Conservation (phyloP, 2,329 filamentous ascomycete genomes). For the Boeremia exigua region DNA sequence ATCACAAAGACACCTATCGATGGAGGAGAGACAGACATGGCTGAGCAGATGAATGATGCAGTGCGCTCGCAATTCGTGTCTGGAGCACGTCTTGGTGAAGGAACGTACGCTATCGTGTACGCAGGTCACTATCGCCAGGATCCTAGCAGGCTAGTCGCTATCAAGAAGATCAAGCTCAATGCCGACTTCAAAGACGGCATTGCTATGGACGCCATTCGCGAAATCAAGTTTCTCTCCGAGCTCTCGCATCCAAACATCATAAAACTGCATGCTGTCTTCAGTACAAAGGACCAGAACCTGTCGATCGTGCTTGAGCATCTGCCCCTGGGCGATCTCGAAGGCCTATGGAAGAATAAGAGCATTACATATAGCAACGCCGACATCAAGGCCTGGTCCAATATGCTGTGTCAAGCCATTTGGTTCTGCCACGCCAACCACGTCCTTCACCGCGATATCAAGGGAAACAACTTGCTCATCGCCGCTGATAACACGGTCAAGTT, state of each 20-base stretch:
- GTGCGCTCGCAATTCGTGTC: conserved; percentile 86
- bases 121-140: conserved; percentile 79
- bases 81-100: conserved; percentile 90
- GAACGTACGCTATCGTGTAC: conserved; percentile 96
- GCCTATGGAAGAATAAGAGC: conserved; percentile 78
- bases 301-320: conserved; percentile 95
- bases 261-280: conserved; percentile 88
- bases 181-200: conserved; percentile 90
- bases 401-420: conserved; percentile 91
- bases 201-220: conserved; percentile 91
- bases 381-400: conserved; percentile 98
- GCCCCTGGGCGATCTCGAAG: conserved; percentile 91
- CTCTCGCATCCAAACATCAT: conserved; percentile 96
- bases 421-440: conserved; percentile 97
- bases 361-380: conserved; percentile 86
- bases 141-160: conserved; percentile 78
- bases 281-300: conserved; percentile 93
- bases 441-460: conserved; percentile 97
- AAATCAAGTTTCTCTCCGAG: conserved; percentile 95
- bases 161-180: conserved; percentile 91
- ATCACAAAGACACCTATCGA: conserved; percentile 26
- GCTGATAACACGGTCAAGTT: conserved; percentile 93
- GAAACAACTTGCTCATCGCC: conserved; percentile 95
- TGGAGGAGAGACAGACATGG: conserved; percentile 46
- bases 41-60: conserved; percentile 56